Evolutionary conservation across 345 rosid genomes (phyloP), one percentile per base, ranked within the genome.

Genomic region (Adansonia digitata): DNA sequence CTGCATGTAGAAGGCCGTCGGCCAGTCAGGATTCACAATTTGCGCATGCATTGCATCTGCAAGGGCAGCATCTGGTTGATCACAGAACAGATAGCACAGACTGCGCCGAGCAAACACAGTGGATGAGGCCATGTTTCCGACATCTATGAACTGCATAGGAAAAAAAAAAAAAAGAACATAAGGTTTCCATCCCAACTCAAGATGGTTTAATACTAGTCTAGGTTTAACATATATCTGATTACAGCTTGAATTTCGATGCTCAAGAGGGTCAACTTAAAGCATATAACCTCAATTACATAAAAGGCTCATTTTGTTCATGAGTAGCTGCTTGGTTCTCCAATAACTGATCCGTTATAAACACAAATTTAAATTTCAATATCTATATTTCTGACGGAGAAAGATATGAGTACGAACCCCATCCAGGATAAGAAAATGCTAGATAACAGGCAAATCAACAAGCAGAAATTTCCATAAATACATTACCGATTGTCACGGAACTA

Each of bases 21-120:
- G 91, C 99, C 97, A 95, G 9, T 91, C 96, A 7, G 97, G 94
- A 74, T 83, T 81, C 35, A 87, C 93, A 27, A 89, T 88, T 20
- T 93, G 97, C 0, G 99, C 99, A 77, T 91, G 99, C 99, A 95
- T 95, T 7, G 96, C 99, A 49, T 95, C 99, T 42, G 94, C 85
- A 37, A 93, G 89, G 59, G 98, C 98, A 68, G 89, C 89, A 72
- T 93, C 94, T 15, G 98, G 97, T 74, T 86, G 94, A 74, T 95
- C 99, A 22, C 88, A 89, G 42, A 93, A 80, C 29, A 93, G 91
- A 79, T 84, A 90, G 83, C 99, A 93, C 42, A 96, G 90, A 79
- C 99, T 96, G 69, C 98, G 86, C 65, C 98, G 82, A 20, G 92
- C 98, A 73, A 91, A 90, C 42, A 96, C 97, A 10, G 99, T 96